Base-by-base conservation (phyloP, 2,329 filamentous ascomycete genomes). In the Amphichorda felina region DNA sequence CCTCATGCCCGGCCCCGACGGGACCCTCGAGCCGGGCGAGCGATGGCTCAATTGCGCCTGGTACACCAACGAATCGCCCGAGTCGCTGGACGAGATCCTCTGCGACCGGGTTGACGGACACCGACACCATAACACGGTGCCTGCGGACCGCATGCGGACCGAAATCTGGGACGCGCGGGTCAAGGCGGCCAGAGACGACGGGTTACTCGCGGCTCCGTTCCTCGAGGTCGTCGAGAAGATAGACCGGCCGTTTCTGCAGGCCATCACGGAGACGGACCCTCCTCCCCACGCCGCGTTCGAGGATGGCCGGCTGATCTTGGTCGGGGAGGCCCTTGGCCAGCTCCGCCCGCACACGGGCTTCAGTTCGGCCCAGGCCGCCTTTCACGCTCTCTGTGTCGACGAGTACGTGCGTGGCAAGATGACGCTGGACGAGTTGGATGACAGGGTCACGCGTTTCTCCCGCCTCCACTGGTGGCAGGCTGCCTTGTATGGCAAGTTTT, bases 241-340 rank as follows among this genome's bases (percentile, higher is more conserved):
- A 21, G 4, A 38, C 3, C 17, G n/a, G 1, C 45, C 46, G 1
- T 47, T 49, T 25, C 37, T 49, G 4, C 44, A 46, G 15, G 34
- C 38, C 2, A 42, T 48, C n/a, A 41, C 37, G 0, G 43, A 48
- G 4, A 36, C 36, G 2, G 21, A 24, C 21, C 21, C 21, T 24
- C 21, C 21, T 24, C 21, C 21, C 21, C 21, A 39, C 42, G 43
- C 41, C 3, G 37, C 35, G 2, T 45, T 45, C 22, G 38, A 40
- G 15, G 34, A 41, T 8, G 41, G 39, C 6, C n/a, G 24, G 4
- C 43, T 46, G 1, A 27, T 48, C 2, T 35, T 47, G 2, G 28
- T 48, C 0, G 39, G 45, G 5, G 41, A 46, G 19, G 40, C 41
- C 10, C 27, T 43, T 8, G 22, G 38, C 2, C 37, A 40, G 4